Evolutionary conservation across 352 stramenopile genomes (phyloP), one percentile per base, ranked within the genome.

Genomic region (Globisporangium rhizosaccharum): DNA sequence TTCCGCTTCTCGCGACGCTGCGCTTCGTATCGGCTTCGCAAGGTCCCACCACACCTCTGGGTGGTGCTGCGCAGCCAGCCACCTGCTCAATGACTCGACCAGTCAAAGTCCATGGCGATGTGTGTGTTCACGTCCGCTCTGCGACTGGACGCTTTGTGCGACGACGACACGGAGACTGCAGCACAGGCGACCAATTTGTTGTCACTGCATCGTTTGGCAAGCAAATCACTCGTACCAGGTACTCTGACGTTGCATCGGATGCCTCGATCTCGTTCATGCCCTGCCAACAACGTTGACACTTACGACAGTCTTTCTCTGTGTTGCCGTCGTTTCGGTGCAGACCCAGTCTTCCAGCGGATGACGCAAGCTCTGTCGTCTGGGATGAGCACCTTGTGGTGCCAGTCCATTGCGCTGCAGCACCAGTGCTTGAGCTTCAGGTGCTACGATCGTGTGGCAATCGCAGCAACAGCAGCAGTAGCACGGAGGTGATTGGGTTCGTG

Each of bases 301-400:
- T 12, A 15, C 18, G 12, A 23, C 36, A n/a, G n/a, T n/a, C n/a
- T n/a, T n/a, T n/a, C n/a, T n/a, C n/a, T n/a, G n/a, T n/a, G n/a
- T n/a, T n/a, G n/a, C n/a, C 23, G 10, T 48, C 20, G 5, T 36
- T 11, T 36, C 11, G 39, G 5, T 45, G 11, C 39, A 45, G 39
- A 14, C 11, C 39, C 39, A 18, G 12, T 14, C 17, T 18, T n/a
- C 39, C 5, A 45, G 39, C 39, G 18, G 39, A 45, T 18, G 17
- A 18, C 39, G 11, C 39, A 12, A 45, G 47, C 17, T 59, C 47
- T 15, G 9, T 77, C n/a, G 47, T 56, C 14, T 80, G 72, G 72
- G 65, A 80, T 47, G 69, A 80, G 18, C 67, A 80, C 0, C 9
- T 77, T 10, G 28, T 56, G 17, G 56, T 80, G 44, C 45, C 56